Percentiles rank a stretch among this genome's conserved stretches.
Evolutionary conservation across 352 stramenopile species (phyloP).

Genomic region (Elongisporangium anandrum): DNA sequence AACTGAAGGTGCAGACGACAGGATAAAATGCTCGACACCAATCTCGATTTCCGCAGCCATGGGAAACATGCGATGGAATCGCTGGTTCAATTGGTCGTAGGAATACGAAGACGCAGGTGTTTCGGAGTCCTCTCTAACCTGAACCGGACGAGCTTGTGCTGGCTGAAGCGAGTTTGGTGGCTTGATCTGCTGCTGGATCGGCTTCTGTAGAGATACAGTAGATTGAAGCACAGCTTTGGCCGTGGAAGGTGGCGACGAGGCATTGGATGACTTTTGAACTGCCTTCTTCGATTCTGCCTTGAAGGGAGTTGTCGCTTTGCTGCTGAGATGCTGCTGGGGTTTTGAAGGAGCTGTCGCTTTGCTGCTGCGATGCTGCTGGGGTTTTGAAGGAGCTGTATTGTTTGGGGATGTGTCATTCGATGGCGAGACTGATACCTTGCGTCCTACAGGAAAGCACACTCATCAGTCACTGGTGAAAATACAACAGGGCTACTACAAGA

Average conservation of each 20-base stretch:
- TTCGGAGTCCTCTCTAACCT: background rate
- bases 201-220: background rate
- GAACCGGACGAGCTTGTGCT: background rate
- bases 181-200: background rate
- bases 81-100: conserved; percentile 46
- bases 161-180: background rate
- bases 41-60: conserved; percentile 74
- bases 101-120: conserved; percentile 10
- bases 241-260: background rate
- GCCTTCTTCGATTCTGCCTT: background rate
- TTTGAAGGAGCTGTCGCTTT: background rate
- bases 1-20: conserved; percentile 30
- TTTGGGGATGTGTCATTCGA: background rate
- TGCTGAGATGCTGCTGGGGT: background rate
- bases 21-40: conserved; percentile 66
- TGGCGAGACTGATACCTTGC: background rate
- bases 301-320: background rate
- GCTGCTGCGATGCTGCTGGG: background rate
- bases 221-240: background rate
- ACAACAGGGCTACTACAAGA: background rate
- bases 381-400: background rate
- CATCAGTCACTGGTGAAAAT: background rate
- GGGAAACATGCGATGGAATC: conserved; percentile 64
- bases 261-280: background rate
- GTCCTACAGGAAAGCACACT: background rate